A percentile compares a stretch with the other conserved stretches of the same genome.
Evolutionary conservation across 2,329 filamentous ascomycete genomes (phyloP).

Genomic region (Verruconis gallopava): DNA sequence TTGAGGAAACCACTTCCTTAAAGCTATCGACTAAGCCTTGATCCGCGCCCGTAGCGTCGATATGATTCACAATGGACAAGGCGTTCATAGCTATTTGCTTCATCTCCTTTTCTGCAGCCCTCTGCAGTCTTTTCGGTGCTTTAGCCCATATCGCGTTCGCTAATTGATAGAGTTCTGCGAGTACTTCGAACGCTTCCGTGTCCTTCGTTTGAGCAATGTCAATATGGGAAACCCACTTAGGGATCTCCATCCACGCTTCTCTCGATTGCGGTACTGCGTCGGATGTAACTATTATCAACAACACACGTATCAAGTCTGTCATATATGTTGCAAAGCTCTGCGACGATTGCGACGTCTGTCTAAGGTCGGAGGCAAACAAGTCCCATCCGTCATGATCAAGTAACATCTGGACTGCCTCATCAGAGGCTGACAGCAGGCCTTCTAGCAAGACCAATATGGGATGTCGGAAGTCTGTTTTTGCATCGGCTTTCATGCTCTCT

Average conservation of each 20-base stretch:
- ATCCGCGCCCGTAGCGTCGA: no score
- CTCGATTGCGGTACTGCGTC: conserved; percentile 4
- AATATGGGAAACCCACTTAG: conserved; percentile 2
- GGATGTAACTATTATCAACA: conserved; percentile 1
- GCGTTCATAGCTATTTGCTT: no score
- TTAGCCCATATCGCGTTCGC: no score
- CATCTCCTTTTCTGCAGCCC: neutral
- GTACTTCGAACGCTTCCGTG: conserved; percentile 3
- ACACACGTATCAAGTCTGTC: conserved; percentile 6
- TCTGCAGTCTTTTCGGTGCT: neutral
- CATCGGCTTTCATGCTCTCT: conserved; percentile 15
- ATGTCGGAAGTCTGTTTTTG: conserved; percentile 7
- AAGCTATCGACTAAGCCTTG: no score
- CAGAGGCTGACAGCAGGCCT: conserved; percentile 37
- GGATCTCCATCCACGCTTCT: conserved; percentile 6
- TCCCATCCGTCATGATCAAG: conserved; percentile 8
- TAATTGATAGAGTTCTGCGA: conserved; percentile 4
- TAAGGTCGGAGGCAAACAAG: conserved; percentile 4
- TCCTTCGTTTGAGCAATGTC: neutral
- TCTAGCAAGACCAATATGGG: conserved; percentile 48
- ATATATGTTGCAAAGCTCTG: neutral
- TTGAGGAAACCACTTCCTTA: no score
- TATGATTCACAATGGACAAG: no score
- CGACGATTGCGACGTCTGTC: neutral
- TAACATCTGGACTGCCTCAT: conserved; percentile 26